These are phyloP conservation scores for Saccharomycopsis selenospora DNA, from an alignment of 805 yeast genomes.

Conservation along the genomic window DNA sequence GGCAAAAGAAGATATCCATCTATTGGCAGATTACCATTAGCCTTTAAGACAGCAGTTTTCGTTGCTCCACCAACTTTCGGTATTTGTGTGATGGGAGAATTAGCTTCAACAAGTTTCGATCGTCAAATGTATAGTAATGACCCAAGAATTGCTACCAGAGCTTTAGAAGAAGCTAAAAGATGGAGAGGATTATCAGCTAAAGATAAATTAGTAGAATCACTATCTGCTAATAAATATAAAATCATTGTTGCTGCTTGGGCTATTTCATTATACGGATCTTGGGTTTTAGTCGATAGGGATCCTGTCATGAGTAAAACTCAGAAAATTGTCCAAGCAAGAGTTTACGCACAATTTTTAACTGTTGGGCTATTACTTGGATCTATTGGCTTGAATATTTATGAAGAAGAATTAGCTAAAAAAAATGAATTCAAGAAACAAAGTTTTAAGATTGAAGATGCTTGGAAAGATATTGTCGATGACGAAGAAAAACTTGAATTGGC, in stretches of 20 bases:
- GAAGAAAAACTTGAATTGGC: conserved; percentile 30
- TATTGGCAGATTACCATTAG: conserved; percentile 41
- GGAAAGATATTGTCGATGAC: conserved; percentile 42
- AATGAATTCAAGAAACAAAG: conserved; percentile 21
- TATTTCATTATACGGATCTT: conserved; percentile 71
- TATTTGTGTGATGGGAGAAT: conserved; percentile 62
- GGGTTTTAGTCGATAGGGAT: conserved; percentile 66
- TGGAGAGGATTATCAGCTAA: conserved; percentile 44
- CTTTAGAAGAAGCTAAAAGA: conserved; percentile 39
- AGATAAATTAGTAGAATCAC: conserved; percentile 44
- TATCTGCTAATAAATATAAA: conserved; percentile 53
- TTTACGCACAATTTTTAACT: conserved; percentile 82
- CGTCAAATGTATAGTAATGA: conserved; percentile 47
- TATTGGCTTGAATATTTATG: conserved; percentile 57
- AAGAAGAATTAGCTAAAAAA: conserved; percentile 42
- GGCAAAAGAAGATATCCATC: conserved; percentile 43
- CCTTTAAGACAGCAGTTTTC: conserved; percentile 56
- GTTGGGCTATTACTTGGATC: conserved; percentile 65
- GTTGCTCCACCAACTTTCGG: conserved; percentile 60
- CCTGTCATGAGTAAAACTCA: conserved; percentile 68
- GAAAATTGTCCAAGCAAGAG: conserved; percentile 81
- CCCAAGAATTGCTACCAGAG: conserved; percentile 31
- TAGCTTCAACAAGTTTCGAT: conserved; percentile 62
- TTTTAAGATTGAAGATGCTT: conserved; percentile 35
- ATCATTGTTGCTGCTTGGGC: conserved; percentile 74